These are phyloP conservation scores for Penicillium sp. DNA, from an alignment of 2,329 filamentous ascomycete species.

Conservation along the genomic window DNA sequence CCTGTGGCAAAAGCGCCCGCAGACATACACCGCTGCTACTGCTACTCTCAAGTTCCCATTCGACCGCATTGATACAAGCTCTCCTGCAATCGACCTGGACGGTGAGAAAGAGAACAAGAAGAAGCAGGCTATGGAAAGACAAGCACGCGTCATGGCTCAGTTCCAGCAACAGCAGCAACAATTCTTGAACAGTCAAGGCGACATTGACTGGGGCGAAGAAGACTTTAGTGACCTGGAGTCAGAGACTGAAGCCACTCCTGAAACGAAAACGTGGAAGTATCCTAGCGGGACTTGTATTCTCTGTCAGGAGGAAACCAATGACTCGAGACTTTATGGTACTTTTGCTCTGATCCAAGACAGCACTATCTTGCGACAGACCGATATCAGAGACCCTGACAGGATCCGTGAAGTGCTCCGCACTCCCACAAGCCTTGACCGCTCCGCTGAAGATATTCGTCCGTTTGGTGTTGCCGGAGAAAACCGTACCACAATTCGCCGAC, in stretches of 20 bases:
- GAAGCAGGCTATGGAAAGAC: conserved; percentile 81
- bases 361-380: conserved; percentile 80
- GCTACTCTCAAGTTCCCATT: conserved; percentile 59
- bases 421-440: conserved; percentile 78
- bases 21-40: conserved; percentile 68
- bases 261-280: conserved; percentile 82
- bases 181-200: conserved; percentile 85
- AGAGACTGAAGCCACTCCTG: conserved; percentile 51
- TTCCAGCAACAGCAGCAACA: conserved; percentile 97
- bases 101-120: conserved; percentile 74
- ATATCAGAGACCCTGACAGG: conserved; percentile 76
- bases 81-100: conserved; percentile 66
- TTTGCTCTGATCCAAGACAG: conserved; percentile 89
- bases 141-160: conserved; percentile 94
- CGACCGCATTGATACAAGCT: conserved; percentile 77
- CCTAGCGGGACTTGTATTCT: conserved; percentile 91
- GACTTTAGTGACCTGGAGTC: conserved; percentile 66
- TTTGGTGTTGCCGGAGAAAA: conserved; percentile 92
- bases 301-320: conserved; percentile 93
- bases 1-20: conserved; percentile 78
- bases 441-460: conserved; percentile 77
- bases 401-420: conserved; percentile 78
- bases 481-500: conserved; percentile 69
- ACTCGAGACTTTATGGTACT: conserved; percentile 83
- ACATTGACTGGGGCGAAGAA: conserved; percentile 83